Evolutionary conservation across 768 basidiomycete species (phyloP), one percentile per base, ranked within the genome.

Genomic region (Lactifluus piperatus): DNA sequence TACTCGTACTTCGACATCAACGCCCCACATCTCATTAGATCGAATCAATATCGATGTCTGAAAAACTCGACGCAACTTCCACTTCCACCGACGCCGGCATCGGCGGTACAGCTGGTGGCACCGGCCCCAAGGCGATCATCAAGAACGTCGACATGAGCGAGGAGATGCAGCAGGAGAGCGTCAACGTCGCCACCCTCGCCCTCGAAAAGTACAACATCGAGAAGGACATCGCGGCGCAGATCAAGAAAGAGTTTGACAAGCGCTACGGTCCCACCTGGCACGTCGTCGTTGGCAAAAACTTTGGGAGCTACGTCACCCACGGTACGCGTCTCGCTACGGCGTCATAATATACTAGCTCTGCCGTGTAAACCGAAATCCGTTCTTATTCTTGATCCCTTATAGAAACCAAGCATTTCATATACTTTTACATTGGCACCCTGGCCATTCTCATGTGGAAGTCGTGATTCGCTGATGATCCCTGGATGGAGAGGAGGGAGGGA

Each of bases 371-470:
- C n/a, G 41, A 41, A 41, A 18, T 39, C 39, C 26, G 13, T 36
- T 32, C 56, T 27, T 57, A 36, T 37, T 41, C 46, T 36, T 47
- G 29, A 24, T 56, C 41, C 20, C 61, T 62, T 57, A 43, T 54
- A 97, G 94, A 97, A 81, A 95, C 93, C 64, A 94, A 94, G 73
- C 89, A 97, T 71, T 98, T 98, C 76, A 94, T 98, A 76, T 98
- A 98, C 80, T 95, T 95, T 76, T 97, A 95, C 78, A 79, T 98
- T 71, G 93, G 91, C 57, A 77, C 86, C 36, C 85, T 94, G 67
- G 94, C 94, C 61, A 84, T 97, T 75, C 85, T 97, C 72, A 84
- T 93, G 76, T 93, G 91, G 91, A 93, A 91, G 77, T 92, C 91
- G 81, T 92, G 62, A 65, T 51, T 34, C 32, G 29, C 29, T 16